Conservation (phyloP, 768 basidiomycete species). For the Amanita jacksonii region DNA sequence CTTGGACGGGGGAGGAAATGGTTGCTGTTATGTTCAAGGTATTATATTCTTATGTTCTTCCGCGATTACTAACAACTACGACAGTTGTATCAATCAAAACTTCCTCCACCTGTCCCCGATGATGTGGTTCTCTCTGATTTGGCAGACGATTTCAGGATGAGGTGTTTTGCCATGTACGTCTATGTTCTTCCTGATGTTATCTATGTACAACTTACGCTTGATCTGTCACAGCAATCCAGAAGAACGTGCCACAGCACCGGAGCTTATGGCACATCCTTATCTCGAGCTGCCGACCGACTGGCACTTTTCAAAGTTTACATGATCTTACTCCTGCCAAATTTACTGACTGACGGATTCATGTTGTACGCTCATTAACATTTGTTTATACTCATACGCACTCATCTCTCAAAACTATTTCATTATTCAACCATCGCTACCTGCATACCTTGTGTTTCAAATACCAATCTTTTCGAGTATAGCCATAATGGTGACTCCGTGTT, state of each 20-base stretch:
- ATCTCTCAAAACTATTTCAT: slow-evolving; percentile 8
- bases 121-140: slow-evolving; percentile 66
- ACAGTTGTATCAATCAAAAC: slow-evolving; percentile 77
- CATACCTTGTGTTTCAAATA: slow-evolving; percentile 15
- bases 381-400: slow-evolving; percentile 5
- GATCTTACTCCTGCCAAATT: slow-evolving; percentile 19
- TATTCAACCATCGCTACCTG: slow-evolving; percentile 11
- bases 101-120: slow-evolving; percentile 83
- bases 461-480: slow-evolving; percentile 21
- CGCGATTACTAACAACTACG: background rate
- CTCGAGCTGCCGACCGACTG: slow-evolving; percentile 63
- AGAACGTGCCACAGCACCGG: slow-evolving; percentile 69
- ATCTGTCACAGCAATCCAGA: slow-evolving; percentile 59
- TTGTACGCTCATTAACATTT: slow-evolving; percentile 10
- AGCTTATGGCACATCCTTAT: slow-evolving; percentile 75
- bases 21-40: slow-evolving; percentile 95
- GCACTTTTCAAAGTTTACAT: slow-evolving; percentile 61
- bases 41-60: too few species aligned
- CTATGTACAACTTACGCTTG: slow-evolving; percentile 8
- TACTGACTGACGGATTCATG: slow-evolving; percentile 18
- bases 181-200: slow-evolving; percentile 4
- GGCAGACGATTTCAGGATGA: slow-evolving; percentile 78
- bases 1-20: slow-evolving; percentile 87
- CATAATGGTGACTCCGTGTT: slow-evolving; percentile 24
- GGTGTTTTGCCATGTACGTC: slow-evolving; percentile 83